Conservation (phyloP, 768 basidiomycete genomes). For the Coprinopsis cinerea region DNA sequence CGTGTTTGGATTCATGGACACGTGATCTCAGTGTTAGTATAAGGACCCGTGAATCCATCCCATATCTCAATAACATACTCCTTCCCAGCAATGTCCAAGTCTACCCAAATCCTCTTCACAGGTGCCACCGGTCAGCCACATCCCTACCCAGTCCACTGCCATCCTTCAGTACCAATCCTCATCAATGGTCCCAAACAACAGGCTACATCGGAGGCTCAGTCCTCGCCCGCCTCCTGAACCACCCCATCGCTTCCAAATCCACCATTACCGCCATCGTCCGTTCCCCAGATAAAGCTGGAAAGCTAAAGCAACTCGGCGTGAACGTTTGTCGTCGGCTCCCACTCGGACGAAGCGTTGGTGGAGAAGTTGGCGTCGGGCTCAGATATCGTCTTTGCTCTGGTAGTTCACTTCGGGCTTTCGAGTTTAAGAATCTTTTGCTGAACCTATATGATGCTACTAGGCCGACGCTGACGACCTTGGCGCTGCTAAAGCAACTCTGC, state of each 20-base stretch:
- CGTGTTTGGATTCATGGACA: too few species aligned
- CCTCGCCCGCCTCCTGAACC: constrained; percentile 34
- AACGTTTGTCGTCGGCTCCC: constrained; percentile 38
- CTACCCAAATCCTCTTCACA: constrained; percentile 30
- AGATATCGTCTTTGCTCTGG: constrained; percentile 38
- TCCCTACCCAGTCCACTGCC: background rate
- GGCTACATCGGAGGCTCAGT: constrained; percentile 49
- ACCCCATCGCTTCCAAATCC: constrained; percentile 26
- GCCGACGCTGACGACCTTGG: constrained; percentile 39
- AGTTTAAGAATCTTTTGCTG: background rate
- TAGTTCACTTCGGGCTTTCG: constrained; percentile 15
- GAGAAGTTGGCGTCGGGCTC: constrained; percentile 38
- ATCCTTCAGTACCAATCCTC: background rate
- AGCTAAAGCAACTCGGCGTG: constrained; percentile 30
- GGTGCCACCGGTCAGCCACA: constrained; percentile 40
- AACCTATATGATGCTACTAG: constrained; percentile 13
- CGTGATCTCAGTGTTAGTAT: too few species aligned
- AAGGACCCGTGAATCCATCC: too few species aligned
- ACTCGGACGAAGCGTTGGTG: constrained; percentile 35
- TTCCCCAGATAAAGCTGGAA: constrained; percentile 37
- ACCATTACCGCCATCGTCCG: constrained; percentile 43
- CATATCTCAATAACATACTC: too few species aligned
- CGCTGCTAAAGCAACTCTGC: constrained; percentile 41
- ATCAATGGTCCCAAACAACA: constrained; percentile 2
- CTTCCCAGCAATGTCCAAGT: too few species aligned